Base-by-base conservation (phyloP, 768 basidiomycete species). In the Floccularia luteovirens region DNA sequence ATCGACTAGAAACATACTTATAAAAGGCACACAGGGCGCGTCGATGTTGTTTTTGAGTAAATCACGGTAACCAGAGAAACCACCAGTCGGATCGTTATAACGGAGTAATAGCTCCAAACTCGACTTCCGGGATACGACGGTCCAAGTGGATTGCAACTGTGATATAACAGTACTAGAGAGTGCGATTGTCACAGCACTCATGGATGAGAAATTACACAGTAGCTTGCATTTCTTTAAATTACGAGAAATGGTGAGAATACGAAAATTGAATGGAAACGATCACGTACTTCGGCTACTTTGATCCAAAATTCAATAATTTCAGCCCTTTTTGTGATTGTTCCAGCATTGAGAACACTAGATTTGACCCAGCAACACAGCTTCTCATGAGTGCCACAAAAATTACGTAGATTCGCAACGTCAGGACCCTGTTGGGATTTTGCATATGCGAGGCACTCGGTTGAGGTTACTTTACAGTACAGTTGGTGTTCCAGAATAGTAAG, bases 371-470 rank as follows among this genome's bases (percentile, higher is more conserved):
- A 57, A 23, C 69, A 71, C 23, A 88, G 57, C 48, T 72, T 72
- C 49, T 84, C 81, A 52, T 79, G 74, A 2, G 72, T 75, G 2
- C 69, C 59, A 44, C 74, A 75, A 51, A 83, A 87, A 2, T 62
- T 59, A n/a, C 48, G 44, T 24, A 85, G 54, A 43, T 72, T 71
- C 38, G 59, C 62, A 20, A 72, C 65, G 2, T 49, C 45, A 23
- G 60, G 46, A 10, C 61, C 61, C 1, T 51, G 53, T 23, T 66
- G 66, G 8, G 53, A 62, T 43, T 69, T 72, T 3, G 69, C 58
- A 57, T 87, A 87, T 24, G 64, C 55, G 23, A 94, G 64, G 56
- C 86, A 94, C 50, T 93, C 89, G 30, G 75, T 75, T 5, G 77
- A 70, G 6, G 74, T 73, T 41, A 92, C 75, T 53, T 76, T 78